Evolutionary conservation across 2,329 filamentous ascomycete genomes (phyloP).

Genomic region (Thermomyces lanuginosus): DNA sequence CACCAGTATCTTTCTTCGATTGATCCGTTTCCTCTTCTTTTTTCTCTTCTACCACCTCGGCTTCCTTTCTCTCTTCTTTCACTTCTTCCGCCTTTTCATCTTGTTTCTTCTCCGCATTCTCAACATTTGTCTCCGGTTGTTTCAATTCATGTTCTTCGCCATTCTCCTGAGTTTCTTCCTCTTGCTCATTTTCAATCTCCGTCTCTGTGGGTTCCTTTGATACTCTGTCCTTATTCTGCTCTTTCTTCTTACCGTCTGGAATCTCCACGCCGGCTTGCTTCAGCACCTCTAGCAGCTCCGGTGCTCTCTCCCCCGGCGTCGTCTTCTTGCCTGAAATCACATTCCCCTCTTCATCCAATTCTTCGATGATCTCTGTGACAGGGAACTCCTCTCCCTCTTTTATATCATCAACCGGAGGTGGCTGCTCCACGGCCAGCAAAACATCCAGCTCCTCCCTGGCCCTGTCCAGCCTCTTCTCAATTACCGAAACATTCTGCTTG

Average conservation of each 20-base stretch:
- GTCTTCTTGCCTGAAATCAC: constrained; percentile 53
- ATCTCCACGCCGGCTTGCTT: constrained; percentile 52
- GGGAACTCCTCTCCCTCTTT: constrained; percentile 43
- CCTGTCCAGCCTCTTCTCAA: constrained; percentile 55
- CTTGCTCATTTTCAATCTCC: no score
- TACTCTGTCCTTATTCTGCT: no score
- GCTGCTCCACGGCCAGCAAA: constrained; percentile 42
- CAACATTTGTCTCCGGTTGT: no score
- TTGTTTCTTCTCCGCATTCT: not conserved
- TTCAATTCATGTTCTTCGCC: no score
- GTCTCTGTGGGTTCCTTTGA: constrained; percentile 1
- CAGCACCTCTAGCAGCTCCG: constrained; percentile 54
- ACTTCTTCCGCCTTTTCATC: not conserved
- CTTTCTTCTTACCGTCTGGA: not conserved
- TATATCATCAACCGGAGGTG: no score
- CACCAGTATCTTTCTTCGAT: no score
- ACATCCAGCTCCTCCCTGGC: constrained; percentile 52
- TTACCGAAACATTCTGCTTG: constrained; percentile 56
- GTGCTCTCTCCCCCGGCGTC: constrained; percentile 49
- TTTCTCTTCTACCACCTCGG: no score
- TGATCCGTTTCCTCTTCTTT: no score
- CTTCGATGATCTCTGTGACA: constrained; percentile 79
- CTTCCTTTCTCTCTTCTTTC: not conserved
- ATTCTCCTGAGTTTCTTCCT: no score
- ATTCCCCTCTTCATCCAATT: constrained; percentile 81